phyloP scores from a whole-genome alignment of 495 filamentous ascomycete species.

The Platismatia glauca region DNA sequence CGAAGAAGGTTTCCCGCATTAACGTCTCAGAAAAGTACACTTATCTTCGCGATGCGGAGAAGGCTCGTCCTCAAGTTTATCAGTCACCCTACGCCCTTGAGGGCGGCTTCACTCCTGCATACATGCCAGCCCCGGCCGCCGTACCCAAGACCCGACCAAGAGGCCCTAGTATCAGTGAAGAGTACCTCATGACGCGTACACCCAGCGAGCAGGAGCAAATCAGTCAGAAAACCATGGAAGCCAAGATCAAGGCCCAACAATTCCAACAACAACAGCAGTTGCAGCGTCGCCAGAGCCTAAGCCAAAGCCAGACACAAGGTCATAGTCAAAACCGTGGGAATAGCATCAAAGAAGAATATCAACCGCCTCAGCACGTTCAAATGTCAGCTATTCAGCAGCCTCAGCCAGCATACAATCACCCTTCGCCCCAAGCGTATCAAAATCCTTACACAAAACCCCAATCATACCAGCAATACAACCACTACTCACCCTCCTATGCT shows the following conservation, averaged over 20 bases:
- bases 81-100: constrained; percentile 24
- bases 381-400: constrained; percentile 19
- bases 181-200: constrained; percentile 22
- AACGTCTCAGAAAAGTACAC: constrained; percentile 13
- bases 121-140: constrained; percentile 10
- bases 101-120: constrained; percentile 18
- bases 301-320: constrained; percentile 4
- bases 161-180: constrained; percentile 21
- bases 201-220: constrained; percentile 23
- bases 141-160: constrained; percentile 3
- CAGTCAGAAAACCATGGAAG: constrained; percentile 16
- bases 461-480: constrained; percentile 13
- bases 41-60: constrained; percentile 25
- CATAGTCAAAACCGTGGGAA: constrained; percentile 6
- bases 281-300: constrained; percentile 8
- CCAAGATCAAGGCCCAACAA: constrained; percentile 16
- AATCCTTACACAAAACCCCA: constrained; percentile 5
- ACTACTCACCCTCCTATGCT: constrained; percentile 14
- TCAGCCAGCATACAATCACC: constrained; percentile 5
- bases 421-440: constrained; percentile 15
- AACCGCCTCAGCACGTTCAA: constrained; percentile 17
- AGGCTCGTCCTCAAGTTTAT: constrained; percentile 20
- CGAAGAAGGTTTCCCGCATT: constrained; percentile 14
- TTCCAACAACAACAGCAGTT: constrained; percentile 15
- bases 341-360: constrained; percentile 6